Conservation (phyloP, 108 stramenopile genomes). For the Skeletonema marinoi region DNA sequence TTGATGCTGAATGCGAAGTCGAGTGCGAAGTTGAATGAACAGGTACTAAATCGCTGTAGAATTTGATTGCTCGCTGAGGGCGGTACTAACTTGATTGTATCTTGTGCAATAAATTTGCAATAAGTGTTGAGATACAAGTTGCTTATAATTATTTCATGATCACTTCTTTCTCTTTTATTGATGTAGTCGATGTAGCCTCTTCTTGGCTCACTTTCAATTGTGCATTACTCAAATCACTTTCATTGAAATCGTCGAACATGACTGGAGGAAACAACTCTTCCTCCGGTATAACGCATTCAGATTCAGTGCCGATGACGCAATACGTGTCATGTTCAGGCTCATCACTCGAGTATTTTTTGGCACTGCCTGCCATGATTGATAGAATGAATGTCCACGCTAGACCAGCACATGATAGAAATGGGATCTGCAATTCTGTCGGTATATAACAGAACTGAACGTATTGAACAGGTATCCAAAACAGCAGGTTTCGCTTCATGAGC, state of each 20-base stretch:
- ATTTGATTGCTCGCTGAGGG: background rate
- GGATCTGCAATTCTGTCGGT: constrained; percentile 71
- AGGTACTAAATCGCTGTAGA: background rate
- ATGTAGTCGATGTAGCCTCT: background rate
- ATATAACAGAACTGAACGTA: constrained; percentile 72
- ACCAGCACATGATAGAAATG: constrained; percentile 63
- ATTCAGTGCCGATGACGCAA: constrained; percentile 1
- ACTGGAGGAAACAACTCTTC: constrained; percentile 23
- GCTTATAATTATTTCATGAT: background rate
- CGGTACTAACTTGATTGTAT: no score
- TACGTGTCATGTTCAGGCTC: constrained; percentile 8
- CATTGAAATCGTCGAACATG: constrained; percentile 7
- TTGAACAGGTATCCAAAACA: constrained; percentile 82
- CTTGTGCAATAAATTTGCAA: no score
- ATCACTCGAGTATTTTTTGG: constrained; percentile 42
- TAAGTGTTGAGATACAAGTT: background rate
- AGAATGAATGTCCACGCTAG: constrained; percentile 72
- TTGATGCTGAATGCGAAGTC: background rate
- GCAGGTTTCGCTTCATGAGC: constrained; percentile 70
- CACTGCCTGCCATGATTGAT: constrained; percentile 57
- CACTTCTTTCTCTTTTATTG: background rate
- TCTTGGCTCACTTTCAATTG: background rate
- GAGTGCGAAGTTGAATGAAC: background rate
- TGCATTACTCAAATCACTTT: background rate
- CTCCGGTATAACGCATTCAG: constrained; percentile 5